Percentiles rank a stretch among this genome's conserved stretches.
These are phyloP conservation scores for Capsella bursapastoris DNA, from an alignment of 345 rosid genomes.

Conservation along the genomic window DNA sequence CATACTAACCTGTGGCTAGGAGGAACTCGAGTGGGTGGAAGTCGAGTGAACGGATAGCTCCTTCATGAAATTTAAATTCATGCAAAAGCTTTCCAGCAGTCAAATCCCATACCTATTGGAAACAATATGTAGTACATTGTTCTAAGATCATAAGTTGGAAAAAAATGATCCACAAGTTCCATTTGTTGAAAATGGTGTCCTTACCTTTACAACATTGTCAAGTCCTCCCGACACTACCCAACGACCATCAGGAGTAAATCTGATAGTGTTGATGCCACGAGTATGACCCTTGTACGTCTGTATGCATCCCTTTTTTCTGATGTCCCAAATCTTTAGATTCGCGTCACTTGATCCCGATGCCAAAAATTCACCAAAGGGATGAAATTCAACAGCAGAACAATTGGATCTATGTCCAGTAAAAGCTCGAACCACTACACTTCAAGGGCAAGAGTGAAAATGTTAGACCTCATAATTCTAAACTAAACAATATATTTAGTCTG, in stretches of 20 bases:
- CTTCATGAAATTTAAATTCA: conserved; percentile 94
- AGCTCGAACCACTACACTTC: conserved; percentile 99
- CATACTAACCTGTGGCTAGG: conserved; percentile 79
- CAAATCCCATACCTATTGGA: conserved; percentile 61
- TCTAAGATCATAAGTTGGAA: conserved; percentile 2
- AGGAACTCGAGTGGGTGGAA: conserved; percentile 99
- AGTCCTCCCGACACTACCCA: conserved; percentile 99
- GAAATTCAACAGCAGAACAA: conserved; percentile 92
- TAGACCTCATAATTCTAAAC: conserved; percentile 43
- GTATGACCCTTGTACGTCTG: conserved; percentile 96
- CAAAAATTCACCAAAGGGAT: conserved; percentile 97
- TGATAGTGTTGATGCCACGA: conserved; percentile 75
- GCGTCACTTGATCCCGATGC: conserved; percentile 92
- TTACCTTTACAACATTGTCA: conserved; percentile 92
- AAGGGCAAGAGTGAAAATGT: conserved; percentile 60
- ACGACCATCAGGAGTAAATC: conserved; percentile 97
- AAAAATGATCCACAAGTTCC: conserved; percentile 11
- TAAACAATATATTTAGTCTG: background rate
- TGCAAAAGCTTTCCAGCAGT: conserved; percentile 98
- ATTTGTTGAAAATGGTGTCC: conserved; percentile 14
- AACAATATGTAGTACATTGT: background rate
- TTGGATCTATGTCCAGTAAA: conserved; percentile 94
- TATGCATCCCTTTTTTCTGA: conserved; percentile 92
- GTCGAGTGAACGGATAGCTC: conserved; percentile 76
- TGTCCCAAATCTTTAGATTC: conserved; percentile 90